Evolutionary conservation across 2,329 filamentous ascomycete genomes (phyloP).

Genomic region (Pseudogymnoascus sp.): DNA sequence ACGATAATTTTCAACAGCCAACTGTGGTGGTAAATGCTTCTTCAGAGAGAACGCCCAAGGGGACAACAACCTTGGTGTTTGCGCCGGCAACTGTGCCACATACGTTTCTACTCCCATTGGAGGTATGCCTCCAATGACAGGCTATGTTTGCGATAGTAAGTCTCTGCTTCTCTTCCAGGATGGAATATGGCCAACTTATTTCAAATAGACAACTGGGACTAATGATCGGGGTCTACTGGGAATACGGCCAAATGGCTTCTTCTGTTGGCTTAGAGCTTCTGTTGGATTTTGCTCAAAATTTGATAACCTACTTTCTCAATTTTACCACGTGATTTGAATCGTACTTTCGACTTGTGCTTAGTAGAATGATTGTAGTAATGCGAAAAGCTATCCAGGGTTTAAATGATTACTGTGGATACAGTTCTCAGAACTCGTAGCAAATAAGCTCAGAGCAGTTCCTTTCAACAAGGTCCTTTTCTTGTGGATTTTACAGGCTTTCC

Average conservation of each 20-base stretch:
- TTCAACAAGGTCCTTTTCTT: background rate
- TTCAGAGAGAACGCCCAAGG: background rate
- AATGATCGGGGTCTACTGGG: background rate
- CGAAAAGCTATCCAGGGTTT: background rate
- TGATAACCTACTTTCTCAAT: background rate
- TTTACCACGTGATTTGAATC: background rate
- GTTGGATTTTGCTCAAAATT: background rate
- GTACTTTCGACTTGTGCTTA: background rate
- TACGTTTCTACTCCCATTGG: background rate
- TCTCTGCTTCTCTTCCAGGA: background rate
- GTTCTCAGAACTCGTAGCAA: background rate
- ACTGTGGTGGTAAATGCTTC: background rate
- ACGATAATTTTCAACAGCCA: background rate
- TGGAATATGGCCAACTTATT: background rate
- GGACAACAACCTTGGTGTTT: background rate
- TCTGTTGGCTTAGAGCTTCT: background rate
- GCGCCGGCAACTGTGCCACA: background rate
- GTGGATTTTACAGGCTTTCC: background rate
- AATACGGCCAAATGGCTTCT: background rate
- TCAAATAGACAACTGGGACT: background rate
- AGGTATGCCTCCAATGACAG: background rate
- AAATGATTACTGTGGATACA: background rate
- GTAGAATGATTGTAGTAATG: background rate
- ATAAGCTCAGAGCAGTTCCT: background rate
- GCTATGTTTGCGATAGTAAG: background rate